phyloP scores from a whole-genome alignment of 495 filamentous ascomycete species.

The Podospora comata region DNA sequence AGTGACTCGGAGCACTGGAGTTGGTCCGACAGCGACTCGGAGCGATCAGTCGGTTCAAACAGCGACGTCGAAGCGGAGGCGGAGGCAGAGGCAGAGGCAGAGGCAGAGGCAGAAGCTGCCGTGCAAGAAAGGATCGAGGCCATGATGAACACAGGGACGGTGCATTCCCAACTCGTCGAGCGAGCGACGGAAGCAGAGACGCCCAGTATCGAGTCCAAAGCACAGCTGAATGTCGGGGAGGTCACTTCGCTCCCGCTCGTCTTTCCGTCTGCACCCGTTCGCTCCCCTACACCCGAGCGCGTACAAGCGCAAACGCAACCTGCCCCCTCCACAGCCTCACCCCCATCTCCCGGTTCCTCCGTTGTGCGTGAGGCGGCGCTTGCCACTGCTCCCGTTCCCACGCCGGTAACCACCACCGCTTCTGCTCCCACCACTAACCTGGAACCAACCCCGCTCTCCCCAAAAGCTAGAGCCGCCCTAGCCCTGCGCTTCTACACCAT shows the following conservation, averaged over 20 bases:
- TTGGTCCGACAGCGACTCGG: not conserved
- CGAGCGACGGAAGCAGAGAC: not conserved
- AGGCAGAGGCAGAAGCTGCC: not conserved
- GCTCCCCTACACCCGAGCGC: too few species aligned
- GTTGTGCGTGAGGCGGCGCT: too few species aligned
- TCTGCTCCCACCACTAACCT: not conserved
- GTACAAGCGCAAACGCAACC: not conserved
- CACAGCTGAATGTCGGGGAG: not conserved
- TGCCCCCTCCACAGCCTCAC: too few species aligned
- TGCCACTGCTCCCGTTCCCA: too few species aligned
- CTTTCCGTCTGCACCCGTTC: too few species aligned
- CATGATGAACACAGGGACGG: not conserved
- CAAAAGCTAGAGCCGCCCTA: not conserved
- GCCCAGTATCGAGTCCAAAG: too few species aligned
- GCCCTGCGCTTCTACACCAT: not conserved
- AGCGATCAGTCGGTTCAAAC: too few species aligned
- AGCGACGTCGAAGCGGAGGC: too few species aligned
- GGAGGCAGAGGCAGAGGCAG: too few species aligned
- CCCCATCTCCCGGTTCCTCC: too few species aligned
- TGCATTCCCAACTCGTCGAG: not conserved
- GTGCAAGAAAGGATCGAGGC: not conserved
- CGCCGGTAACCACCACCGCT: not conserved
- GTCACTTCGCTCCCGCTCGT: too few species aligned
- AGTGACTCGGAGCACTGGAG: not conserved
- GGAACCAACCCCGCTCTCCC: not conserved